phyloP scores from a whole-genome alignment of 2,329 filamentous ascomycete species.

The Knufia fluminis region DNA sequence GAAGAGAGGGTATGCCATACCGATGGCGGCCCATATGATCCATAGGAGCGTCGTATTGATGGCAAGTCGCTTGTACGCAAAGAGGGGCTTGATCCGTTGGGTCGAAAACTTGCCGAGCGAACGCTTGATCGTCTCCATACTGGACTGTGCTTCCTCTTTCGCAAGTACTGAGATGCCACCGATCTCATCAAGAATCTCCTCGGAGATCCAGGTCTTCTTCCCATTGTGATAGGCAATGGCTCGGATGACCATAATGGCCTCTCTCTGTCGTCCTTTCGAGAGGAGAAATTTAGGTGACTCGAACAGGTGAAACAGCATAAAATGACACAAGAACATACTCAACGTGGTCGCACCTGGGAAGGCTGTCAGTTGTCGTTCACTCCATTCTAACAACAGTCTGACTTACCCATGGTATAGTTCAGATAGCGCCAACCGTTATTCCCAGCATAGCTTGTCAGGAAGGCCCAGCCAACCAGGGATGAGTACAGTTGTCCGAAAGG shows the following conservation, averaged over 20 bases:
- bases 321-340: slow-evolving; percentile 57
- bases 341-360: slow-evolving; percentile 31
- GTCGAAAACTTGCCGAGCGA: slow-evolving; percentile 40
- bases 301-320: slow-evolving; percentile 59
- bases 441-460: slow-evolving; percentile 56
- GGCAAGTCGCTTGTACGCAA: slow-evolving; percentile 50
- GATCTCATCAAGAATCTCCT: slow-evolving; percentile 52
- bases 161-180: slow-evolving; percentile 36
- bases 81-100: slow-evolving; percentile 48
- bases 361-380: background rate
- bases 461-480: slow-evolving; percentile 53
- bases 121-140: slow-evolving; percentile 44
- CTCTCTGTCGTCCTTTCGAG: slow-evolving; percentile 59
- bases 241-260: slow-evolving; percentile 60
- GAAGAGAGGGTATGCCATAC: slow-evolving; percentile 51
- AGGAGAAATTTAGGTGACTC: slow-evolving; percentile 70
- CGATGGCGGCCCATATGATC: slow-evolving; percentile 62
- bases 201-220: slow-evolving; percentile 46
- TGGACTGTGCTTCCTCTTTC: slow-evolving; percentile 25
- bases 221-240: slow-evolving; percentile 63
- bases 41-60: slow-evolving; percentile 48
- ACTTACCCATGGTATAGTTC: slow-evolving; percentile 41
- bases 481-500: slow-evolving; percentile 70
- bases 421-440: slow-evolving; percentile 68
- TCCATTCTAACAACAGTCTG: no score